Evolutionary conservation across 208 protist species (phyloP).

Genomic region (Acanthamoeba healyi): DNA sequence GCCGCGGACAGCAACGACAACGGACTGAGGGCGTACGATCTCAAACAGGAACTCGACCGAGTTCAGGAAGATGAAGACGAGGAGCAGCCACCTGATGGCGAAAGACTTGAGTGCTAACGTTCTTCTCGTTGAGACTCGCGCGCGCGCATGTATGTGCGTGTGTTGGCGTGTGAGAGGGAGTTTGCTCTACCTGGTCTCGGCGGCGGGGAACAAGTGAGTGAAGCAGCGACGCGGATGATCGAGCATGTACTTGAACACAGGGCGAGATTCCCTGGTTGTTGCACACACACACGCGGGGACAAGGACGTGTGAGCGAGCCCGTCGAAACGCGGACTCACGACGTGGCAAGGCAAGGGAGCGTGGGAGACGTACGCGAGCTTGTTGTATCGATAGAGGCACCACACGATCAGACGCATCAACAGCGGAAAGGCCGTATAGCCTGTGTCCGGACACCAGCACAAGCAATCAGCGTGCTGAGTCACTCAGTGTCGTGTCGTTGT

Average conservation of each 20-base stretch:
- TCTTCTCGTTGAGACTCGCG: too few relatives aligned
- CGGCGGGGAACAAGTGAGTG: slow-evolving; percentile 65
- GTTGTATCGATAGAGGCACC: not conserved
- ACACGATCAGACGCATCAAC: slow-evolving; percentile 43
- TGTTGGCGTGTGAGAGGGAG: too few relatives aligned
- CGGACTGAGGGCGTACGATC: too few relatives aligned
- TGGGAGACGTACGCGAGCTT: not conserved
- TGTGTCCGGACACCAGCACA: not conserved
- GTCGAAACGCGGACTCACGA: too few relatives aligned
- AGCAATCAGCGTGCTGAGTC: too few relatives aligned
- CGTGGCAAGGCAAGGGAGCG: not conserved
- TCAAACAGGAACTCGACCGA: slow-evolving; percentile 47
- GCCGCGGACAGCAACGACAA: not conserved
- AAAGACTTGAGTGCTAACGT: too few relatives aligned
- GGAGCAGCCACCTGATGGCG: slow-evolving; percentile 38
- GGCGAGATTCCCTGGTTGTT: not conserved
- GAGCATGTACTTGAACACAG: slow-evolving; percentile 59
- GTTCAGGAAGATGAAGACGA: slow-evolving; percentile 62
- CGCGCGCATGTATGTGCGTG: not conserved
- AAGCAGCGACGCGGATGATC: slow-evolving; percentile 68
- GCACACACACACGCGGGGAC: not conserved
- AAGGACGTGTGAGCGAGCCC: too few relatives aligned
- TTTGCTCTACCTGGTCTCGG: slow-evolving; percentile 53
- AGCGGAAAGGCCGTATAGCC: slow-evolving; percentile 71
- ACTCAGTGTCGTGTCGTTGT: not conserved